These are phyloP conservation scores for Xylaria curta DNA, from an alignment of 495 filamentous ascomycete genomes.

Conservation along the genomic window DNA sequence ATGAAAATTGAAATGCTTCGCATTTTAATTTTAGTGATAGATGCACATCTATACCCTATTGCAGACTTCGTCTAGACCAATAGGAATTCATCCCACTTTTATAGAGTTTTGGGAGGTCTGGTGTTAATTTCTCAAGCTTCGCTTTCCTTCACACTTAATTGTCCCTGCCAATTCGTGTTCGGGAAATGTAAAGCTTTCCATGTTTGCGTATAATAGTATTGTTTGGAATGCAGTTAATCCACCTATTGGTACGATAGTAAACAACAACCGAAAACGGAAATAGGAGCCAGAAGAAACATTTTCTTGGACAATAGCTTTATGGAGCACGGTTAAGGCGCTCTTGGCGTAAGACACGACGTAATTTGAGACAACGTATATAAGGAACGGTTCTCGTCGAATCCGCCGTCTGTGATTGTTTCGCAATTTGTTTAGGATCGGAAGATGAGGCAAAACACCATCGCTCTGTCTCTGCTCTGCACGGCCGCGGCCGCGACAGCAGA, in stretches of 20 bases:
- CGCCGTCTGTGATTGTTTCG: neutral
- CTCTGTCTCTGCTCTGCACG: neutral
- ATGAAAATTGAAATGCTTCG: too few species aligned
- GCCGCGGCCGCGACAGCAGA: slow-evolving; percentile 12
- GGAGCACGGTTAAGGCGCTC: neutral
- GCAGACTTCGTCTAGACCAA: too few species aligned
- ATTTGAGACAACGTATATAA: neutral
- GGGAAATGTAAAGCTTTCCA: too few species aligned
- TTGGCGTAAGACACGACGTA: neutral
- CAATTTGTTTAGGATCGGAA: neutral
- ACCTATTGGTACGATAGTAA: too few species aligned
- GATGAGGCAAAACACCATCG: slow-evolving; percentile 14
- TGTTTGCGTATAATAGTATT: neutral
- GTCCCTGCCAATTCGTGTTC: too few species aligned
- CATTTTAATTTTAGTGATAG: too few species aligned
- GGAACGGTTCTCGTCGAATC: neutral
- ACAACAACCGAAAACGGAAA: neutral
- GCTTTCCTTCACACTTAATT: too few species aligned
- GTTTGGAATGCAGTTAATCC: too few species aligned
- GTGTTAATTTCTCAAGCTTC: too few species aligned
- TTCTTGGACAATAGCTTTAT: neutral
- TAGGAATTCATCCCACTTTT: too few species aligned
- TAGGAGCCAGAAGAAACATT: neutral
- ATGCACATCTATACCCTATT: too few species aligned
- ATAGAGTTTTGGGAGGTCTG: too few species aligned